phyloP scores from a whole-genome alignment of 148 eudicot species.

The Fallopia convolvulus region DNA sequence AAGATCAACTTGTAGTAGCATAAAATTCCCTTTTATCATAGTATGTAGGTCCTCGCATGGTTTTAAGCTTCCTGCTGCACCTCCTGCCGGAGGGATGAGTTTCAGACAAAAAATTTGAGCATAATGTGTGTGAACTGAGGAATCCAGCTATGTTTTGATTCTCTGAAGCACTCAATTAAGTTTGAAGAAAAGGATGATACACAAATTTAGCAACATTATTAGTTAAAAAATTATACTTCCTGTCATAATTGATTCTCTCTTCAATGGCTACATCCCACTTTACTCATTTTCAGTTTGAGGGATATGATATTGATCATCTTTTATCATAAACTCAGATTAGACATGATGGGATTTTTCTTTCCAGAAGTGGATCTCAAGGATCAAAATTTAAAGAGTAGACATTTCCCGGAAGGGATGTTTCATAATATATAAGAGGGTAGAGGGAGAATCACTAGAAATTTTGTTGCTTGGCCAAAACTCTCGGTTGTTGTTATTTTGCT shows the following conservation, averaged over 20 bases:
- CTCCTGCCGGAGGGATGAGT: background rate
- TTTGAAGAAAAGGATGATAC: background rate
- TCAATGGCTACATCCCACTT: background rate
- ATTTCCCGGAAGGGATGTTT: background rate
- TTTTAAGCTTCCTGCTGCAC: background rate
- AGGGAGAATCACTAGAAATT: too few relatives aligned
- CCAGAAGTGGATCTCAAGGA: background rate
- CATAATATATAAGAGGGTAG: too few relatives aligned
- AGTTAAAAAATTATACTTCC: background rate
- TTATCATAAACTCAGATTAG: background rate
- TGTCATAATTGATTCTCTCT: background rate
- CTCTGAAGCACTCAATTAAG: background rate
- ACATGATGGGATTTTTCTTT: background rate
- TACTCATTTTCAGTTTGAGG: background rate
- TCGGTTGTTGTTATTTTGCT: too few relatives aligned
- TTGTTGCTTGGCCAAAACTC: too few relatives aligned
- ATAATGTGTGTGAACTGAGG: too few relatives aligned
- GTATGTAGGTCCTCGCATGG: background rate
- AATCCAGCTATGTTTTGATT: background rate
- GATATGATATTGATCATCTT: background rate
- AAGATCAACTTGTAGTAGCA: background rate
- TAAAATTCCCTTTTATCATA: background rate
- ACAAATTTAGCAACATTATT: background rate
- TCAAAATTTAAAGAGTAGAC: too few relatives aligned
- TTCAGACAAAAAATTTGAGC: background rate